phyloP scores from a whole-genome alignment of 805 yeast species.

The Ogataea corticis region DNA sequence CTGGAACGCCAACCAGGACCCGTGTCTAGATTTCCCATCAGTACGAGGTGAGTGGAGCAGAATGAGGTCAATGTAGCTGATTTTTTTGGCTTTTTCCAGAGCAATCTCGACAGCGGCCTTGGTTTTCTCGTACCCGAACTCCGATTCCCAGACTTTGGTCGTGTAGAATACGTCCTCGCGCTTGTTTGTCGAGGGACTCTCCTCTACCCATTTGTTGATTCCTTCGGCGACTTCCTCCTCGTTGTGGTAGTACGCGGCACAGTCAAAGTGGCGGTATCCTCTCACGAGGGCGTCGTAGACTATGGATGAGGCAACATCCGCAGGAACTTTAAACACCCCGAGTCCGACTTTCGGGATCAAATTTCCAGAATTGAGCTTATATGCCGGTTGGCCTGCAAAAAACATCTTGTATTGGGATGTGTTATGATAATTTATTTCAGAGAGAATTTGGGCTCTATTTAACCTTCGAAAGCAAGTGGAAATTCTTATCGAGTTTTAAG shows the following conservation, averaged over 20 bases:
- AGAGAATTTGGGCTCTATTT: too few species aligned
- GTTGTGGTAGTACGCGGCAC: conserved; percentile 69
- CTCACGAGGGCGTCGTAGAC: conserved; percentile 58
- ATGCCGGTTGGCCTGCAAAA: conserved; percentile 7
- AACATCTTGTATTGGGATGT: neutral
- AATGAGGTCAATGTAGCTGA: conserved; percentile 54
- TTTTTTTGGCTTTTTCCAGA: conserved; percentile 41
- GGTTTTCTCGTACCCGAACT: conserved; percentile 40
- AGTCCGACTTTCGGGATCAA: conserved; percentile 58
- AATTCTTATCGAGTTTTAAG: too few species aligned
- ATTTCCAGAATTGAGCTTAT: conserved; percentile 49
- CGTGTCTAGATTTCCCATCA: conserved; percentile 43
- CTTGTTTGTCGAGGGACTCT: conserved; percentile 26
- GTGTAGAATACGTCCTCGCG: conserved; percentile 43
- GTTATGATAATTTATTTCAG: too few species aligned
- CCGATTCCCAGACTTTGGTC: conserved; percentile 36
- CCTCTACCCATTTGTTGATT: conserved; percentile 43
- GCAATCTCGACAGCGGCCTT: conserved; percentile 43
- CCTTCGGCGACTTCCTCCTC: conserved; percentile 64
- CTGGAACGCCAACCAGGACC: conserved; percentile 56
- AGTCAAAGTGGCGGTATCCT: conserved; percentile 76
- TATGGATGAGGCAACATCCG: conserved; percentile 39
- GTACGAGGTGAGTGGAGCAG: conserved; percentile 56
- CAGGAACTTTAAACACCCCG: conserved; percentile 52
- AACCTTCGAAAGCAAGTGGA: too few species aligned